phyloP scores from a whole-genome alignment of 305 asterid genomes.

The Salvia sclarea region DNA sequence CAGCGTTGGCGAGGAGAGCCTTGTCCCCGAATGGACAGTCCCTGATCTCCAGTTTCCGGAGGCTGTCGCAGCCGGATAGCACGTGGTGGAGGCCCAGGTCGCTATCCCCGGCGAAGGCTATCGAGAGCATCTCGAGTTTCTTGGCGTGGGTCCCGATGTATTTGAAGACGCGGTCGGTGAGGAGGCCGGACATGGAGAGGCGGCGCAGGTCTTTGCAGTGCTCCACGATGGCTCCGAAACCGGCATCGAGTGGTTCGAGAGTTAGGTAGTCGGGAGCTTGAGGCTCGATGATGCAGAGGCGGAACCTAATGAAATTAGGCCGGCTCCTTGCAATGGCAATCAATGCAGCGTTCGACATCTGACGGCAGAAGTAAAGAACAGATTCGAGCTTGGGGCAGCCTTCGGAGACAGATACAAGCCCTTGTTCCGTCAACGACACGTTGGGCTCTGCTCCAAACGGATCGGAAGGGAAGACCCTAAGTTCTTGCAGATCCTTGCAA shows the following conservation, averaged over 20 bases:
- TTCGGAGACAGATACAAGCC: slow-evolving; percentile 84
- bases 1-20: slow-evolving; percentile 93
- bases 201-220: slow-evolving; percentile 77
- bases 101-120: slow-evolving; percentile 96
- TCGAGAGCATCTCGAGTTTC: slow-evolving; percentile 92
- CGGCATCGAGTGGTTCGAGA: slow-evolving; percentile 81
- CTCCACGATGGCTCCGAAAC: slow-evolving; percentile 93
- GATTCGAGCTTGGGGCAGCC: slow-evolving; percentile 96
- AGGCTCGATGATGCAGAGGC: slow-evolving; percentile 87
- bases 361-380: slow-evolving; percentile 93
- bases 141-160: slow-evolving; percentile 85
- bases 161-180: slow-evolving; percentile 76
- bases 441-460: slow-evolving; percentile 80
- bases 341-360: slow-evolving; percentile 89
- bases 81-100: slow-evolving; percentile 89
- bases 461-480: slow-evolving; percentile 94
- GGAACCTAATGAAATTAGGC: slow-evolving; percentile 70
- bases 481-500: slow-evolving; percentile 86
- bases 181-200: slow-evolving; percentile 88
- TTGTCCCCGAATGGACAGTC: slow-evolving; percentile 96
- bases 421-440: slow-evolving; percentile 80
- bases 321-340: slow-evolving; percentile 74
- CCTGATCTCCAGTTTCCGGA: slow-evolving; percentile 90
- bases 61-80: slow-evolving; percentile 88
- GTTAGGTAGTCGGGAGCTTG: slow-evolving; percentile 81